Conservation (phyloP, 306 rosid species). For the Trifolium fragiferum region DNA sequence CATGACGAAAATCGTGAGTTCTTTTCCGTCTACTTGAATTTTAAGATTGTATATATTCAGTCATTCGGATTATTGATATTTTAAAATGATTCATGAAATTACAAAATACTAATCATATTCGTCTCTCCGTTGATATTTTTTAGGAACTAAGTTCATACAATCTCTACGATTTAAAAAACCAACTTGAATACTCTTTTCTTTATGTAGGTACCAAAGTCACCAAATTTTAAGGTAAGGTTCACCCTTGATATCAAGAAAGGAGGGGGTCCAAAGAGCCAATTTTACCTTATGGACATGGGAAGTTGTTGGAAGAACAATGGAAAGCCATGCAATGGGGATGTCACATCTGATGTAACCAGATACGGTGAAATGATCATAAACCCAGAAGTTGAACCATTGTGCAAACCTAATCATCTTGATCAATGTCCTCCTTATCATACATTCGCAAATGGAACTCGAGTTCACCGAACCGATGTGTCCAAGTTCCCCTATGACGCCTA, state of each 20-base stretch:
- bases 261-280: constrained; percentile 57
- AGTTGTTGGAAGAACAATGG: constrained; percentile 78
- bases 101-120: too few relatives aligned
- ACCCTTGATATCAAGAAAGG: constrained; percentile 50
- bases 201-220: constrained; percentile 43
- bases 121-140: too few relatives aligned
- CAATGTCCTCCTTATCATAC: constrained; percentile 69
- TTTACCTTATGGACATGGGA: constrained; percentile 73
- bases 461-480: constrained; percentile 49
- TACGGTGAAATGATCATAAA: constrained; percentile 72
- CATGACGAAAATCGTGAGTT: constrained; percentile 70
- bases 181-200: too few relatives aligned
- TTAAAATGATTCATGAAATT: not conserved
- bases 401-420: constrained; percentile 42
- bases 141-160: too few relatives aligned
- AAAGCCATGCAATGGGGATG: constrained; percentile 61
- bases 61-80: not conserved
- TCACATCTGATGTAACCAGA: constrained; percentile 64
- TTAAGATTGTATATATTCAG: not conserved
- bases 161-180: too few relatives aligned
- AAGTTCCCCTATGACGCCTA: constrained; percentile 65
- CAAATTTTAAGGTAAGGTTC: constrained; percentile 48
- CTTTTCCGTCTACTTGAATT: not conserved
- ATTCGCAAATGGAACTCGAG: constrained; percentile 54
- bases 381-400: constrained; percentile 47